These are phyloP conservation scores for Curvularia sp. DNA, from an alignment of 2,329 filamentous ascomycete genomes.

Conservation along the genomic window DNA sequence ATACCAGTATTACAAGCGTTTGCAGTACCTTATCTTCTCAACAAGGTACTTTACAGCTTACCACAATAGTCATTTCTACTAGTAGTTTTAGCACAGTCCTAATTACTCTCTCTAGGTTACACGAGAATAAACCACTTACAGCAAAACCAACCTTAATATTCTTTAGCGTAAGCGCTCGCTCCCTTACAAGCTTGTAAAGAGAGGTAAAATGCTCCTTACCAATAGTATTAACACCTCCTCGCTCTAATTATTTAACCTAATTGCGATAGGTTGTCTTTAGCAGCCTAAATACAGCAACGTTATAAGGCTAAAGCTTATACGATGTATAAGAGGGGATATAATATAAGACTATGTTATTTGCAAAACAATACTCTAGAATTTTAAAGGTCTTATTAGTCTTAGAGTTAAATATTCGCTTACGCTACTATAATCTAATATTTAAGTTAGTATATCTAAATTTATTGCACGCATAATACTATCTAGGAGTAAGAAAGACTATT, in stretches of 20 bases:
- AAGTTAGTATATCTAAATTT: not conserved
- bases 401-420: not conserved
- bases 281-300: not conserved
- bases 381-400: not conserved
- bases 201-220: constrained; percentile 30
- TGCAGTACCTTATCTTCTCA: constrained; percentile 24
- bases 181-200: constrained; percentile 34
- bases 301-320: not conserved
- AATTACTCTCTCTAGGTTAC: constrained; percentile 44
- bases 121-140: constrained; percentile 37
- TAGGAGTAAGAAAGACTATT: not conserved
- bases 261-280: constrained; percentile 5
- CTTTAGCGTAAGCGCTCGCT: constrained; percentile 33
- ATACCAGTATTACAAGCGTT: constrained; percentile 13
- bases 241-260: constrained; percentile 17
- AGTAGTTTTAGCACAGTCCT: constrained; percentile 29
- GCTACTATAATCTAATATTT: not conserved
- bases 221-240: constrained; percentile 18
- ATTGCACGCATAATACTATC: not conserved
- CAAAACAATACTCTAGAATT: not conserved
- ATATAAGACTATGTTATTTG: not conserved
- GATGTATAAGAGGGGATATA: no score
- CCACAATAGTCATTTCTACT: no score
- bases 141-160: constrained; percentile 42
- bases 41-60: not conserved